A percentile compares a stretch with the other conserved stretches of the same genome.
These are phyloP conservation scores for Arthrobotrys sphaeroides DNA, from an alignment of 2,329 filamentous ascomycete genomes.

Conservation along the genomic window DNA sequence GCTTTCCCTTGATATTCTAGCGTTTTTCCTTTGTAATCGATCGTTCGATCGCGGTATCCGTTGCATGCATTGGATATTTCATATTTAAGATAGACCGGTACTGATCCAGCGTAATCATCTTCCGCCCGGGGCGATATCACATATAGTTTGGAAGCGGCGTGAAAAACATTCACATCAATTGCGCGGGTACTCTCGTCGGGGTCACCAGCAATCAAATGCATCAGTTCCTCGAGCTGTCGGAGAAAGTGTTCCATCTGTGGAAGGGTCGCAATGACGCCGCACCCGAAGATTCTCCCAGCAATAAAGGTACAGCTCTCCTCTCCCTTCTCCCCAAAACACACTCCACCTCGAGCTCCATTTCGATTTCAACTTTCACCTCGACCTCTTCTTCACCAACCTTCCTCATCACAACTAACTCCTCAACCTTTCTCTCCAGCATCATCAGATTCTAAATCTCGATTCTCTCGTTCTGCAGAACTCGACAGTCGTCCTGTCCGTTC, in stretches of 20 bases:
- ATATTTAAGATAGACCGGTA: not conserved
- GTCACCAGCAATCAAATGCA: conserved; percentile 23
- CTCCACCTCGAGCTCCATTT: not conserved
- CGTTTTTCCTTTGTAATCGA: not conserved
- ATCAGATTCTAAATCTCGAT: not conserved
- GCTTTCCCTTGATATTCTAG: not conserved
- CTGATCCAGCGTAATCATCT: not conserved
- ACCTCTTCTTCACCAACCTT: not conserved
- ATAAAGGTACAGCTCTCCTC: not conserved
- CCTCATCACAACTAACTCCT: not conserved
- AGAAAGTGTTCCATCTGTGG: conserved; percentile 46
- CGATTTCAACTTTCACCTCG: not conserved
- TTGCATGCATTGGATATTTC: not conserved
- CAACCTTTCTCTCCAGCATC: not conserved
- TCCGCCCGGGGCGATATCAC: not conserved
- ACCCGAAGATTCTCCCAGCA: not conserved
- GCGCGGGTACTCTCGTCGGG: conserved; percentile 34
- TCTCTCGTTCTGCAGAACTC: not conserved
- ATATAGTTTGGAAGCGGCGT: conserved; percentile 19
- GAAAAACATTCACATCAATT: conserved; percentile 41
- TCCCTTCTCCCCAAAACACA: not conserved
- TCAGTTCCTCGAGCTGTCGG: conserved; percentile 34
- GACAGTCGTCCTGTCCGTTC: not conserved
- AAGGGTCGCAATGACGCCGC: conserved; percentile 35
- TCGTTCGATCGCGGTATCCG: not conserved